A percentile compares a stretch with the other conserved stretches of the same genome.
phyloP scores from a whole-genome alignment of 202 grass and related monocot genomes.

The Alloteropsis angusta region DNA sequence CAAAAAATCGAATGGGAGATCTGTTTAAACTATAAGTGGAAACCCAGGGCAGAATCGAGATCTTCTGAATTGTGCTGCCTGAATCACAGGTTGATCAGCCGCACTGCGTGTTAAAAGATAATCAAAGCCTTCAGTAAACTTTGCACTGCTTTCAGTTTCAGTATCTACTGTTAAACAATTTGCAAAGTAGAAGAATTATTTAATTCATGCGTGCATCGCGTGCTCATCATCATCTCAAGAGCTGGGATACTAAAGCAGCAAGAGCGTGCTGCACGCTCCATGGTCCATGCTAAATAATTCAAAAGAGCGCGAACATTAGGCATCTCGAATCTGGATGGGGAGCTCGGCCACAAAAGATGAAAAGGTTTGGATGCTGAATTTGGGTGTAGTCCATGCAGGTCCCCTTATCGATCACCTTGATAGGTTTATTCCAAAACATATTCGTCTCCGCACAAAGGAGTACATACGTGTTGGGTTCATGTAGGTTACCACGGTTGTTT shows the following conservation, averaged over 20 bases:
- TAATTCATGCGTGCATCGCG: neutral
- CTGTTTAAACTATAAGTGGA: neutral
- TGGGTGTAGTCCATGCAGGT: neutral
- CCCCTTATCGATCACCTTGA: neutral
- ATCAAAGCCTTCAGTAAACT: neutral
- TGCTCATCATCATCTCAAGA: neutral
- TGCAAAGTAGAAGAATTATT: neutral
- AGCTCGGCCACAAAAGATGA: neutral
- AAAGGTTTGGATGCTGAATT: neutral
- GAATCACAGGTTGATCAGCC: neutral
- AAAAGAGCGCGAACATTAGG: neutral
- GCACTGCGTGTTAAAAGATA: neutral
- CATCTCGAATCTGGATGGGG: constrained; percentile 7
- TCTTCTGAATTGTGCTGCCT: neutral
- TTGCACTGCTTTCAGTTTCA: neutral
- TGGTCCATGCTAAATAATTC: neutral
- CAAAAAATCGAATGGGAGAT: neutral
- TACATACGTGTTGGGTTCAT: neutral
- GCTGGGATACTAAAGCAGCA: neutral
- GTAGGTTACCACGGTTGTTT: neutral
- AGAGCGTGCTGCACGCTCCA: neutral
- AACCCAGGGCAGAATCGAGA: neutral
- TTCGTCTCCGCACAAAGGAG: neutral
- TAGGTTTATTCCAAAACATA: neutral
- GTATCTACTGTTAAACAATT: neutral